Evolutionary conservation across 768 basidiomycete species (phyloP).

Genomic region (Calocybe gangraenosa): DNA sequence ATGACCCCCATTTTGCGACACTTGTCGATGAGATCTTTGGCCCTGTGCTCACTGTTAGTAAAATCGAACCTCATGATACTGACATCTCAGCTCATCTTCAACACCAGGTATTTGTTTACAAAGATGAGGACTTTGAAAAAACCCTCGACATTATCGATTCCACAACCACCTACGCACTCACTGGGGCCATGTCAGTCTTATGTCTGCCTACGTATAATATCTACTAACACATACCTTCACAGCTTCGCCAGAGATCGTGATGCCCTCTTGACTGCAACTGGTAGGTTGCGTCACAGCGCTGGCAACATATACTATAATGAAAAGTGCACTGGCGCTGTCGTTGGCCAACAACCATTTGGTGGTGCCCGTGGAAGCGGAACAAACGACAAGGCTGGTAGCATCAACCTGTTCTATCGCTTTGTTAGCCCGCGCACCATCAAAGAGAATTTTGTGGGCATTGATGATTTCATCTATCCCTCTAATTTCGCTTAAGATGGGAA

Average conservation of each 20-base stretch:
- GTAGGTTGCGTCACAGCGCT: constrained; percentile 82
- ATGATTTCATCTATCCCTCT: constrained; percentile 81
- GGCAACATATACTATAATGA: constrained; percentile 99
- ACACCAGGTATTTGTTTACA: constrained; percentile 76
- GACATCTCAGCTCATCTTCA: constrained; percentile 1
- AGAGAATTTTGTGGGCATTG: constrained; percentile 88
- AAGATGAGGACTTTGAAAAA: constrained; percentile 82
- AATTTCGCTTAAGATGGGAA: constrained; percentile 51
- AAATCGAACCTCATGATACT: constrained; percentile 1
- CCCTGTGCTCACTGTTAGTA: constrained; percentile 82
- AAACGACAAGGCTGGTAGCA: constrained; percentile 94
- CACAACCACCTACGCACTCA: constrained; percentile 86
- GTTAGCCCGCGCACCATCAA: constrained; percentile 91
- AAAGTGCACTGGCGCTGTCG: constrained; percentile 96
- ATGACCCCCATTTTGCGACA: constrained; percentile 84
- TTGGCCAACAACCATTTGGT: constrained; percentile 98
- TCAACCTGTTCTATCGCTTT: constrained; percentile 68
- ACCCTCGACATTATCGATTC: constrained; percentile 84
- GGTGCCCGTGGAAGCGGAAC: constrained; percentile 91
- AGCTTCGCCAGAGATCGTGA: constrained; percentile 84
- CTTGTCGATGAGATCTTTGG: constrained; percentile 98
- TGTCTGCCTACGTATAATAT: not conserved
- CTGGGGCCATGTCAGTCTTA: constrained; percentile 76
- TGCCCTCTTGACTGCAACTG: constrained; percentile 75
- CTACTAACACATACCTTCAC: constrained; percentile 11